Base-by-base conservation (phyloP, 2,329 filamentous ascomycete species). In the Chrysoporthe deuterocubensis region DNA sequence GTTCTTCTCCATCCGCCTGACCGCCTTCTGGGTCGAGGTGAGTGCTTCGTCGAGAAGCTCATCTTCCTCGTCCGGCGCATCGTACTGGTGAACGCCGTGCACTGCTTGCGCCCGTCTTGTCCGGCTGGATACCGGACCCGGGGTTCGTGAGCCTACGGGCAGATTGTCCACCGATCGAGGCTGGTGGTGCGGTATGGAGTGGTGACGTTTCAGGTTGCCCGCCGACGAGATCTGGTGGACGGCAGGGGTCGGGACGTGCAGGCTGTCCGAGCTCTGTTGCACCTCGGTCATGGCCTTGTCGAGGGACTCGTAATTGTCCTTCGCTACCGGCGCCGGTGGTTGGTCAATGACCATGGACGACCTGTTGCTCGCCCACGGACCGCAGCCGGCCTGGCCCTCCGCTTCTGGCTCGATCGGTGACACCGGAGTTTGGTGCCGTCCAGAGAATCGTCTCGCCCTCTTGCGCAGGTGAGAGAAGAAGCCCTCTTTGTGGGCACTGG, bases 391-490 rank as follows among this genome's bases (percentile, higher is more conserved):
- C 75, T 95, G 94, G n/a, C 94, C 91, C 78, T 98, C 96, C 65
- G 97, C 83, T 75, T 98, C 95, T 73, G 97, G 94, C 66, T 90
- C 89, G 56, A 86, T 88, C 9, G 93, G 91, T 21, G 93, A 92
- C 68, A 91, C 88, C 8, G 93, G 90, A 16, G 89, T 90, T 76
- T 95, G 92, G 76, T 97, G 94, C 67, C 95, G 90, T 59, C 96
- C 96, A 37, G 96, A 99, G 69, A 99, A 90, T 72, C 96, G 88
- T 73, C 96, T 89, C 40, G 96, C 96, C 63, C 95, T 90, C 80
- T 99, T 99, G 67, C 96, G 89, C 8, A 99, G 85, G 77, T 99
- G 96, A 0, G 96, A 98, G 81, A 99, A 99, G 83, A 99, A 99
- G 79, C 96, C 93, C 78, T 99, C 96, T 76, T 96, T 96, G 67